Base-by-base conservation (phyloP, 2,329 filamentous ascomycete genomes). In the Cytospora chrysosperma region DNA sequence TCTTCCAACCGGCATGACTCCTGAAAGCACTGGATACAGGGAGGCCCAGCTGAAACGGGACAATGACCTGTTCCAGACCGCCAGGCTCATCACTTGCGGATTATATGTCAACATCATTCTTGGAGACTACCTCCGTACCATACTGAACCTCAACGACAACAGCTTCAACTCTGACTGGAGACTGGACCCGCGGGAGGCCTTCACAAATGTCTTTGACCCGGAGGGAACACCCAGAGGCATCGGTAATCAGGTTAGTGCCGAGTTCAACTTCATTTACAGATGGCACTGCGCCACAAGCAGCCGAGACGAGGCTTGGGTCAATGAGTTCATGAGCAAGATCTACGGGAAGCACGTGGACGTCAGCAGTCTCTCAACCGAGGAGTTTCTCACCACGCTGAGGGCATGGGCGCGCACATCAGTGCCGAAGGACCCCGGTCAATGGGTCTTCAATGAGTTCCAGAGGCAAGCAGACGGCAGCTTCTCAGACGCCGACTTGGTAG, bases 211-310 rank as follows among this genome's bases (percentile, higher is more conserved):
- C 53, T 76, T 75, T 56, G 75, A 79, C 59, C 73, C 75, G 4
- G 75, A 81, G 27, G 80, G 80, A 8, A 78, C 83, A 1, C 76
- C 81, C 0, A 77, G 84, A 53, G 87, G 85, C 1, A 79, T 85
- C 3, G 87, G 87, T 15, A 90, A 90, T 69, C 85, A 89, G 68
- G 86, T 89, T 53, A 87, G 83, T 50, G 86, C 85, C 3, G 87
- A 90, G 72, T 90, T 90, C 75, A 89, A 89, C 65, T 76, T 89
- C 30, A 77, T 89, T 1, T 90, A 90, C 70, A 79, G 87, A 28
- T 90, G 85, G 79, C 87, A 90, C 72, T 84, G 82, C 1, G 82
- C 81, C 50, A 82, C 88, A 57, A 86, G 83, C 4, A 77, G 81
- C 66, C 79, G 81, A 26, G 87, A 89, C 66, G 85, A 88, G 69